These are phyloP conservation scores for Xenosphaeropsis pyriputrescens DNA, from an alignment of 2,329 filamentous ascomycete species.

Conservation along the genomic window DNA sequence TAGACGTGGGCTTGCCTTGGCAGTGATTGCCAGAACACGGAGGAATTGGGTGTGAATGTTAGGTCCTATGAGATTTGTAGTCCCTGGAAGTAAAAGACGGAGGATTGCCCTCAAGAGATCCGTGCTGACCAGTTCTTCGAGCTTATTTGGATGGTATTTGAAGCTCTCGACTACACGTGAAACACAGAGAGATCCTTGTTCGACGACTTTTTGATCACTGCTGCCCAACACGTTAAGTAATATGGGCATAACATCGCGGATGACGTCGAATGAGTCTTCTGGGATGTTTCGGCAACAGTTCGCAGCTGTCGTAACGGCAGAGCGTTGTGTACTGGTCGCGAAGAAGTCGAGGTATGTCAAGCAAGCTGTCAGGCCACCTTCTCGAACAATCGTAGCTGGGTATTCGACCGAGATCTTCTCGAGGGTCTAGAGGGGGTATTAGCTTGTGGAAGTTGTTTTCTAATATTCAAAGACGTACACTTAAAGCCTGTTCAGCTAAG, in stretches of 20 bases:
- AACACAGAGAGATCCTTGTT: conserved; percentile 91
- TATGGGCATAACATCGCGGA: conserved; percentile 93
- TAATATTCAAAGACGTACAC: conserved; percentile 30
- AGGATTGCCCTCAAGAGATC: conserved; percentile 76
- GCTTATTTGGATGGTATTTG: conserved; percentile 70
- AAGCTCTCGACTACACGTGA: conserved; percentile 96
- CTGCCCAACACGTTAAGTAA: conserved; percentile 80
- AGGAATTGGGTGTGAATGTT: conserved; percentile 96
- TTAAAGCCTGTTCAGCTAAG: conserved; percentile 89
- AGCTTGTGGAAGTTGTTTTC: conserved; percentile 1
- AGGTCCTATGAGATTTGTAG: conserved; percentile 85
- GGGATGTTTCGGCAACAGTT: conserved; percentile 97
- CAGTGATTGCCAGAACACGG: conserved; percentile 78
- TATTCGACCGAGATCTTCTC: conserved; percentile 98
- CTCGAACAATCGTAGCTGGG: conserved; percentile 84
- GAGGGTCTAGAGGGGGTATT: conserved; percentile 41
- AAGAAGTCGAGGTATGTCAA: conserved; percentile 96
- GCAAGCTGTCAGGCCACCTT: conserved; percentile 91
- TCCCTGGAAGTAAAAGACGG: conserved; percentile 78
- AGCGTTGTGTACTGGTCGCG: conserved; percentile 89
- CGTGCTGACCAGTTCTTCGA: conserved; percentile 85
- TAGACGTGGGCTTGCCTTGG: conserved; percentile 72
- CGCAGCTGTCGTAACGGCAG: conserved; percentile 90
- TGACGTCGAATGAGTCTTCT: conserved; percentile 80
- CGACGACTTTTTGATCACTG: conserved; percentile 91